These are phyloP conservation scores for Anaeramoeba flamelloides DNA, from an alignment of 78 protist genomes.

Conservation along the genomic window DNA sequence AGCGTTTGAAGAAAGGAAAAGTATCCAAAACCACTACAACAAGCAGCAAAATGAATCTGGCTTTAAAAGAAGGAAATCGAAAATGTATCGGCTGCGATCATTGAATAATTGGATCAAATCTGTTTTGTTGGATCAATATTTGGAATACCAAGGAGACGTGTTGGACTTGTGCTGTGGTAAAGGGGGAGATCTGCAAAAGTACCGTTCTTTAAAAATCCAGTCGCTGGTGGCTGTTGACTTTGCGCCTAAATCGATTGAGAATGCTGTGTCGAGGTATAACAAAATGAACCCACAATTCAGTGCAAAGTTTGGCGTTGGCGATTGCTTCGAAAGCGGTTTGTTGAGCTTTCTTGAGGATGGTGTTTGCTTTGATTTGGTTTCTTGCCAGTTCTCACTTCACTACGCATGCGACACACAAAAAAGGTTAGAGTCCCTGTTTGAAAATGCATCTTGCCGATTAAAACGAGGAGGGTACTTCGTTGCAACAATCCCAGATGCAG, in stretches of 20 bases:
- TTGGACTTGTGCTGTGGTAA: constrained; percentile 48
- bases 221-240: constrained; percentile 32
- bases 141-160: constrained; percentile 7
- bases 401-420: constrained; percentile 41
- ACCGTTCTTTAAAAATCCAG: constrained; percentile 18
- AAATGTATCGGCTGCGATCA: no score
- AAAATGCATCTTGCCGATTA: constrained; percentile 34
- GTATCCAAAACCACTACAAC: no score
- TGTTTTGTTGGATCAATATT: constrained; percentile 28
- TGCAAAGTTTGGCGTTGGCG: not conserved
- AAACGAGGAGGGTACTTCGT: constrained; percentile 25
- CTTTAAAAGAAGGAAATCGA: no score
- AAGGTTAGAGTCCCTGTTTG: constrained; percentile 24
- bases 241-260: constrained; percentile 24
- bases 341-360: no score
- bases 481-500: no score
- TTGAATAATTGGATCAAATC: constrained; percentile 49
- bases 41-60: no score
- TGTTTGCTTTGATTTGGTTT: constrained; percentile 29
- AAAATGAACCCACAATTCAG: not conserved
- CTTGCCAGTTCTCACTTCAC: constrained; percentile 58
- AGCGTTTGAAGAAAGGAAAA: no score
- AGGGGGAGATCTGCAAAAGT: constrained; percentile 52
- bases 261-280: constrained; percentile 30
- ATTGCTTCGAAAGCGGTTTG: no score